Base-by-base conservation (phyloP, 1,284 basidiomycete genomes). In the Ceratobasidium sp. region DNA sequence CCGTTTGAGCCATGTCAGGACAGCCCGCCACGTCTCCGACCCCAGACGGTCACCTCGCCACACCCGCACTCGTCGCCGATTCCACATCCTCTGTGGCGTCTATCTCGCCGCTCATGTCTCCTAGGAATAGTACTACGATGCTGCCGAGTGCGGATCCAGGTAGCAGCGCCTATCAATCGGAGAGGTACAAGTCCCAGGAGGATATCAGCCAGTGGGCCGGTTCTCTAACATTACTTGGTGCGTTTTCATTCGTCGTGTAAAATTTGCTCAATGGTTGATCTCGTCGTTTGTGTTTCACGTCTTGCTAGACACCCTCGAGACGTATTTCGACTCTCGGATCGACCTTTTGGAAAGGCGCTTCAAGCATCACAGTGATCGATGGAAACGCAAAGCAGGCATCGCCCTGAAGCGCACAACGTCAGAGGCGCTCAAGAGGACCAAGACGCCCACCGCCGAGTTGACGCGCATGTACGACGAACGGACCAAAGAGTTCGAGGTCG, bases 331-430 rank as follows among this genome's bases (percentile, higher is more conserved):
- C 85, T 96, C 96, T 2, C 92, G 94, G 80, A 87, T 98, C 79
- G 96, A 98, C 84, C 89, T 98, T 1, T 87, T 97, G 50, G 95
- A 97, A 82, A 91, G 96, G 52, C 91, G 91, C 77, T 89, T 97
- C 46, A 93, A 95, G 84, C 95, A 94, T 77, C 95, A 96, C 81
- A 92, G 94, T 78, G 93, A 95, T 79, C 88, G 90, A 77, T 88
- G 97, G 79, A 95, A 94, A 86, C 86, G 89, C 83, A 91, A 90
- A 81, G 95, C 96, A 0, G 94, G 93, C 79, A 89, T 89, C 71
- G 87, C 89, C 1, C 83, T 91, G 20, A 85, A 86, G 55, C 79
- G 83, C 52, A 81, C 73, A 10, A 76, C 73, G 4, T 76, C 73
- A 16, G 73, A 76, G 27, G 73, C 73, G n/a, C 74, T 80, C 27